Percentiles rank a stretch among this genome's conserved stretches.
These are phyloP conservation scores for Salvia sclarea DNA, from an alignment of 305 asterid genomes.

Conservation along the genomic window DNA sequence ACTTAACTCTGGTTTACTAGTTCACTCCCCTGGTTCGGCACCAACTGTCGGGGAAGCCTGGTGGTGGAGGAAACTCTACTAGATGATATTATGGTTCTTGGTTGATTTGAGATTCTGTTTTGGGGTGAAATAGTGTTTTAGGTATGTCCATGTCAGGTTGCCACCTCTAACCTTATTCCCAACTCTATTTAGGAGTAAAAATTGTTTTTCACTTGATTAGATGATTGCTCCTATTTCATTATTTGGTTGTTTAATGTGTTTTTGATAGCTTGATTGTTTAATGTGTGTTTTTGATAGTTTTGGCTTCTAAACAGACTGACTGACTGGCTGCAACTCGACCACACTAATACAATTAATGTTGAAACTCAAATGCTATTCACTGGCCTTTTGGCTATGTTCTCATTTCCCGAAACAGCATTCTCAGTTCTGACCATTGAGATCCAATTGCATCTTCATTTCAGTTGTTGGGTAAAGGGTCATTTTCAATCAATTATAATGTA, in stretches of 20 bases:
- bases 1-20: background rate
- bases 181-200: too few relatives aligned
- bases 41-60: background rate
- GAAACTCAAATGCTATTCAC: background rate
- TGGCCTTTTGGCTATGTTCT: background rate
- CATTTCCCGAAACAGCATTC: background rate
- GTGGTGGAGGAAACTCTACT: background rate
- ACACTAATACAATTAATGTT: too few relatives aligned
- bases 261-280: background rate
- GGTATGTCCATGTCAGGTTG: background rate
- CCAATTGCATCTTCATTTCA: background rate
- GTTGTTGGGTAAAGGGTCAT: background rate
- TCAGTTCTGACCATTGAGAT: background rate
- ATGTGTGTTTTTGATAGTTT: too few relatives aligned
- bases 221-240: background rate
- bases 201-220: background rate
- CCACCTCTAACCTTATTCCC: background rate
- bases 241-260: background rate
- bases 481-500: too few relatives aligned
- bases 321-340: too few relatives aligned
- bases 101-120: background rate
- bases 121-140: background rate
- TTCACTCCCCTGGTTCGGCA: background rate
- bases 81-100: background rate
- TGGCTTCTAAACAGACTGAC: too few relatives aligned